Conservation (phyloP, 768 basidiomycete genomes). For the Grammothele lineata region DNA sequence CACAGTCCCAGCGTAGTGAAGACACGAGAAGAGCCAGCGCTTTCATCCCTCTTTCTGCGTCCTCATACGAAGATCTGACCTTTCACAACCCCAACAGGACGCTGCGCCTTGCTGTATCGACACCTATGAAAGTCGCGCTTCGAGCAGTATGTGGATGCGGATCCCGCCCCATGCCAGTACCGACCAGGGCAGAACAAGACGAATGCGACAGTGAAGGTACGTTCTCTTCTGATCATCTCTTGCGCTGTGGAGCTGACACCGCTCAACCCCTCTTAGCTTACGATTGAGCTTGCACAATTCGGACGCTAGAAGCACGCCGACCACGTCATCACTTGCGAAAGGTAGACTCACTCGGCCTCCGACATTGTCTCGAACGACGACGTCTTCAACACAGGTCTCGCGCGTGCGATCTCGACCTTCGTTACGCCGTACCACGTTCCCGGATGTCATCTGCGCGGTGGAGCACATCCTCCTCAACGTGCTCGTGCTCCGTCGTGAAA, state of each 20-base stretch:
- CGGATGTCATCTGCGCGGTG: slow-evolving; percentile 11
- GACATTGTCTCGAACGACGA: slow-evolving; percentile 52
- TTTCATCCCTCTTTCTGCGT: too few species aligned
- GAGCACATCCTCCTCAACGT: slow-evolving; percentile 27
- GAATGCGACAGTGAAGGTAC: slow-evolving; percentile 72
- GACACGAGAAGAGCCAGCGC: too few species aligned
- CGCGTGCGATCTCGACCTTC: slow-evolving; percentile 47
- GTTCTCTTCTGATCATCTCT: slow-evolving; percentile 12
- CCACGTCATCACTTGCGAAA: slow-evolving; percentile 66
- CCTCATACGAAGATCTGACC: too few species aligned
- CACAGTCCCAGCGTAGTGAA: too few species aligned
- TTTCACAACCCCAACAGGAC: slow-evolving; percentile 45
- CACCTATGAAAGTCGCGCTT: slow-evolving; percentile 59
- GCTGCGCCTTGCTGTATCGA: slow-evolving; percentile 52
- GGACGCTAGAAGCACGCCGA: slow-evolving; percentile 52
- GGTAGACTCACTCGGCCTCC: slow-evolving; percentile 64
- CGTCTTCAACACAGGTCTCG: slow-evolving; percentile 42
- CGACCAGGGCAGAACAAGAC: slow-evolving; percentile 70
- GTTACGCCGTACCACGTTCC: slow-evolving; percentile 18
- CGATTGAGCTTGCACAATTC: slow-evolving; percentile 51
- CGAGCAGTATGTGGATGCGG: slow-evolving; percentile 65
- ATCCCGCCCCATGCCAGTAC: slow-evolving; percentile 58
- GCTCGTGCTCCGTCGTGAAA: slow-evolving; percentile 47
- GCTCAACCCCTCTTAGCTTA: slow-evolving; percentile 41
- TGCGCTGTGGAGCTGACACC: not conserved